Conservation (phyloP, 768 basidiomycete species). For the Pleurotus djamor region DNA sequence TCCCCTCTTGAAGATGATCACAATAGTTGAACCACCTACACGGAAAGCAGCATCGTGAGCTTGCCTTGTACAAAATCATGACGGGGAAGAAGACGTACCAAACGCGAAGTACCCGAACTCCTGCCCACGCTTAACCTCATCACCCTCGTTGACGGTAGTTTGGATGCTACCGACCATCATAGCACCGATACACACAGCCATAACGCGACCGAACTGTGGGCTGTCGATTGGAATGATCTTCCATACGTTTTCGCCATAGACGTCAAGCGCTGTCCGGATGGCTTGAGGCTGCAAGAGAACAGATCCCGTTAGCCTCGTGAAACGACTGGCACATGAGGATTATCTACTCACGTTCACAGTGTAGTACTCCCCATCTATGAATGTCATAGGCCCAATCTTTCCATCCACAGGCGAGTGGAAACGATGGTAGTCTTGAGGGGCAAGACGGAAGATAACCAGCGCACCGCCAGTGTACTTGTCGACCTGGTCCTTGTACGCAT, state of each 20-base stretch:
- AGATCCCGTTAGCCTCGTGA: slow-evolving; percentile 1
- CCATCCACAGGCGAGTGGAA: slow-evolving; percentile 91
- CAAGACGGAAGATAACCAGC: slow-evolving; percentile 86
- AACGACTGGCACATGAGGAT: not conserved
- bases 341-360: slow-evolving; percentile 77
- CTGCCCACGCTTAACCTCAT: slow-evolving; percentile 77
- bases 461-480: slow-evolving; percentile 79
- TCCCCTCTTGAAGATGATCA: slow-evolving; percentile 85
- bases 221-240: slow-evolving; percentile 93
- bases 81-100: slow-evolving; percentile 65
- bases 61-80: not conserved
- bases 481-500: slow-evolving; percentile 65
- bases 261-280: slow-evolving; percentile 84
- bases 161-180: slow-evolving; percentile 96
- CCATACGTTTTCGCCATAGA: slow-evolving; percentile 92
- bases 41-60: not conserved
- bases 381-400: slow-evolving; percentile 75
- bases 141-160: slow-evolving; percentile 84
- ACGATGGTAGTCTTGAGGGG: slow-evolving; percentile 95
- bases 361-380: slow-evolving; percentile 91
- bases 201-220: slow-evolving; percentile 86
- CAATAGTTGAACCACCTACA: slow-evolving; percentile 88
- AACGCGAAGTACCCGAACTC: slow-evolving; percentile 97
- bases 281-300: slow-evolving; percentile 91
- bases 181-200: slow-evolving; percentile 89